These are phyloP conservation scores for Verruconis gallopava DNA, from an alignment of 2,329 filamentous ascomycete genomes.

Conservation along the genomic window DNA sequence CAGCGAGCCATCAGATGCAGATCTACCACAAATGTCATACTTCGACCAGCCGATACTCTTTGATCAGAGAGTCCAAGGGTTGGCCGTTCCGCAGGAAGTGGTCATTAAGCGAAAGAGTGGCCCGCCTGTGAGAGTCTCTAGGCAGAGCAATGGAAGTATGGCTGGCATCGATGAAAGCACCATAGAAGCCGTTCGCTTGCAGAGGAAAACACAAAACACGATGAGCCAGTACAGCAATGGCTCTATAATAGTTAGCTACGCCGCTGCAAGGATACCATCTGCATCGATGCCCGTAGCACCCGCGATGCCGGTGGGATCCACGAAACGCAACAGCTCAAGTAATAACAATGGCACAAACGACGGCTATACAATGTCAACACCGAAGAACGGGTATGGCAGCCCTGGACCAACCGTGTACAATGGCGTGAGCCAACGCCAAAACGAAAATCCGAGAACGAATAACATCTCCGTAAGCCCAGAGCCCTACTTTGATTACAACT, in stretches of 20 bases:
- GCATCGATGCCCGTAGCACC: too few species aligned
- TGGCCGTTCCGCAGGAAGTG: background rate
- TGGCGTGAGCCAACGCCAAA: too few species aligned
- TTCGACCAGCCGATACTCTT: background rate
- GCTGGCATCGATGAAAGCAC: background rate
- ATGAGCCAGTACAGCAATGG: background rate
- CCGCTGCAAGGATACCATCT: too few species aligned
- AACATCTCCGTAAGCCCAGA: too few species aligned
- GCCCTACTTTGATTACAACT: too few species aligned
- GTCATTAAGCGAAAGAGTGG: background rate
- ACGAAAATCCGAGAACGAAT: too few species aligned
- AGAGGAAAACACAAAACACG: background rate
- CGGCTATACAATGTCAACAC: too few species aligned
- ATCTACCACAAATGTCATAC: background rate
- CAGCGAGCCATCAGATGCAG: background rate
- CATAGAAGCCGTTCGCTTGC: background rate
- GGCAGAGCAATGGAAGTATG: background rate
- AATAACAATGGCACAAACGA: too few species aligned
- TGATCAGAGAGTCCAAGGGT: background rate
- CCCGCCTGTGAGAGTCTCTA: background rate
- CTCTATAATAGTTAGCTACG: background rate
- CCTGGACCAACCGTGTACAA: too few species aligned
- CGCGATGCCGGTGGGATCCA: too few species aligned
- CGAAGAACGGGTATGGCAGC: too few species aligned
- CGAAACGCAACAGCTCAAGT: too few species aligned